Base-by-base conservation (phyloP, 805 yeast species). In the Teunomyces aglyptinius region DNA sequence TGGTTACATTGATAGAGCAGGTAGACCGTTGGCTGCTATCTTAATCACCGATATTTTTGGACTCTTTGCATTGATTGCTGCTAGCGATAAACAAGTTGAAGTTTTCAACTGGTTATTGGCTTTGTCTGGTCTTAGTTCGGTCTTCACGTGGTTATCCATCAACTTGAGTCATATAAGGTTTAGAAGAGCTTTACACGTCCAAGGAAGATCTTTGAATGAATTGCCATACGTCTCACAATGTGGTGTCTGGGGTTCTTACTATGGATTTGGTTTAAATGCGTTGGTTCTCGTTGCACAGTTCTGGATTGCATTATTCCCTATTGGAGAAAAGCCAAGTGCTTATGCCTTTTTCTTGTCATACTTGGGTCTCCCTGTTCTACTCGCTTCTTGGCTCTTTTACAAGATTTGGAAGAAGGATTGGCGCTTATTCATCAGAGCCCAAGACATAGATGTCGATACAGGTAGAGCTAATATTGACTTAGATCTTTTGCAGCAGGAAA, bases 61-160 rank as follows among this genome's bases (percentile, higher is more conserved):
- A 43, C 64, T 82, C 47, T 76, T 85, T 45, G 81, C 83, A 38
- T 78, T 83, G 58, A 72, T 85, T 56, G 85, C 87, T 19, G 83
- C 81, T 8, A 38, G 61, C 62, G 53, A 55, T 16, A 69, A 77
- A 44, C 75, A 78, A 58, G 77, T 68, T 44, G 78, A 69, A 6
- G 85, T 81, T 5, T 84, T 84, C 66, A 63, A 77, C 56, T 83
- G 89, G 89, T 58, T 83, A 51, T 59, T 81, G 51, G 84, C 88
- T 1, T 57, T 83, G 28, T 78, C 84, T n/a, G 86, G 86, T 34
- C 63, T 83, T 41, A 77, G 85, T 8, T 72, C 85, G 0, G 63
- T 84, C 45, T 80, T 82, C 61, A 80, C 84, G 5, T 83, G 88
- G 88, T 77, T 75, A 39, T 72, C 80, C 48, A 80, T 83, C 45